Evolutionary conservation across 495 filamentous ascomycete species (phyloP), one percentile per base, ranked within the genome.

Genomic region (Penicillium roqueforti): DNA sequence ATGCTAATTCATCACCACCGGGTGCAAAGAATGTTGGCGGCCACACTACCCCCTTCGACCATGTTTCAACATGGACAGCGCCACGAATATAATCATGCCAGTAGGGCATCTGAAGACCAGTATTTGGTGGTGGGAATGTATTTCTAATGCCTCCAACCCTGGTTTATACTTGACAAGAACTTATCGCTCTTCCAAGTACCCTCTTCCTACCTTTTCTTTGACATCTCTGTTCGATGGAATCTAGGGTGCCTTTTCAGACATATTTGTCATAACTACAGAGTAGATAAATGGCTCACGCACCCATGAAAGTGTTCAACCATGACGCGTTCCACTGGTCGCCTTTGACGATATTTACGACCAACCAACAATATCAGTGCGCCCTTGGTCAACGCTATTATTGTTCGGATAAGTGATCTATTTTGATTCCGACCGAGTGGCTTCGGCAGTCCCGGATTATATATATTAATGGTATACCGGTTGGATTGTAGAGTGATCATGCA

Each of bases 21-120:
- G 54, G 52, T 63, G 59, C 47, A 48, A 65, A 55, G 72, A 75
- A 75, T 75, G 72, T 51, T 61, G 53, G 63, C 53, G 49, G 56
- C 58, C 59, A 67, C 62, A 65, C 58, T 47, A 18, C 45, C 51
- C 60, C 41, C 44, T 61, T 54, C 51, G 39, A 38, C 38, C 28
- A 6, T 11, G 14, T 48, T 25, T 36, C 40, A 22, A 37, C 20
- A 25, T 56, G 55, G 55, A 36, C 50, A 48, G 20, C 20, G 5
- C 31, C 3, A 6, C n/a, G 23, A 55, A 55, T 50, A n/a, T 25
- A 2, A 22, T 1, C 25, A 22, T 16, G 7, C 14, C 3, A 47
- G 45, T 47, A 29, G 44, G 13, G 46, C 31, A 31, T 54, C 39
- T 6, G 23, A 47, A 29, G 3, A 42, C 18, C 10, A 20, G 10